phyloP scores from a whole-genome alignment of 2,329 filamentous ascomycete species.

The Penicillium capsulatum region DNA sequence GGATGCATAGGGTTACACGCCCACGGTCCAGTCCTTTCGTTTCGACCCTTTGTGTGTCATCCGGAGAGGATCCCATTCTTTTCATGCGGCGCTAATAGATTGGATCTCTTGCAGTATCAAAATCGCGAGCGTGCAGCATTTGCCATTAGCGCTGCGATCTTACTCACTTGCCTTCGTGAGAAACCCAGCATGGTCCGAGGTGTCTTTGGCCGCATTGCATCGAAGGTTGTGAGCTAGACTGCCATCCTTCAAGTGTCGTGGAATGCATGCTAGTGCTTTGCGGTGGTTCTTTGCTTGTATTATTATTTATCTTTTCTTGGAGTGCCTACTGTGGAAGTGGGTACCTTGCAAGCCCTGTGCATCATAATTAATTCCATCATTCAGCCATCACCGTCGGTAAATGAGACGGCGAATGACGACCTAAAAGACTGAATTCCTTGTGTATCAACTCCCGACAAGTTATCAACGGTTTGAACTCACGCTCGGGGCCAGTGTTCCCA shows the following conservation, averaged over 20 bases:
- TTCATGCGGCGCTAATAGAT: slow-evolving; percentile 20
- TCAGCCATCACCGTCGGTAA: no score
- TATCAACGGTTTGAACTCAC: no score
- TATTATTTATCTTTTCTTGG: no score
- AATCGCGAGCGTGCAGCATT: slow-evolving; percentile 66
- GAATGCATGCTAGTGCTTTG: background rate
- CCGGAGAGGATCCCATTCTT: slow-evolving; percentile 5
- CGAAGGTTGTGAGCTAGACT: slow-evolving; percentile 25
- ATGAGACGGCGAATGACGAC: no score
- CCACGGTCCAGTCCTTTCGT: slow-evolving; percentile 4
- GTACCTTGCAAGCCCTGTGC: no score
- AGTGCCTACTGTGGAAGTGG: no score
- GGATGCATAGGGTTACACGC: slow-evolving; percentile 21
- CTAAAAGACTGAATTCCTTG: no score
- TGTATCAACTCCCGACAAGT: no score
- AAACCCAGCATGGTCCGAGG: slow-evolving; percentile 62
- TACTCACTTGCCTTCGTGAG: slow-evolving; percentile 65
- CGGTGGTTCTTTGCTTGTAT: background rate
- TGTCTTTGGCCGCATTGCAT: slow-evolving; percentile 58
- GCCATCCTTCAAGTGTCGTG: background rate
- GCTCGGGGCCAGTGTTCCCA: no score
- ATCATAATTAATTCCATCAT: no score
- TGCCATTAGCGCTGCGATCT: slow-evolving; percentile 62
- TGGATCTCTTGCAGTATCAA: slow-evolving; percentile 49
- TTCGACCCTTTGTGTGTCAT: slow-evolving; percentile 6